phyloP scores from a whole-genome alignment of 345 rosid genomes.

The Noccaea caerulescens region DNA sequence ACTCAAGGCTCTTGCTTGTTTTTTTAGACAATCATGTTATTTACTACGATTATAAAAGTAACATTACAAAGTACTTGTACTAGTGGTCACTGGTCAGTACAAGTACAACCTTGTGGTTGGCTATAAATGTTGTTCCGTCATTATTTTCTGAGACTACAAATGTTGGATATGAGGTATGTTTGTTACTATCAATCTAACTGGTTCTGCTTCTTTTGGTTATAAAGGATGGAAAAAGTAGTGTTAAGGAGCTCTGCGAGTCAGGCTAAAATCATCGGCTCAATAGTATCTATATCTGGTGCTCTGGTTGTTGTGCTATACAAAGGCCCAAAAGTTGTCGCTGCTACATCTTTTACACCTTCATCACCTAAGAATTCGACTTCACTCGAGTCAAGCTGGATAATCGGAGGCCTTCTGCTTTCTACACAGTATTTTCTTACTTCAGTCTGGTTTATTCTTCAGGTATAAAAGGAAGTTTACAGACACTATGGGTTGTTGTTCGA shows the following conservation, averaged over 20 bases:
- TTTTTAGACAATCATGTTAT: background rate
- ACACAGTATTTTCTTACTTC: constrained; percentile 7
- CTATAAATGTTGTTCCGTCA: background rate
- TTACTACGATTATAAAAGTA: background rate
- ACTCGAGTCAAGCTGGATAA: constrained; percentile 20
- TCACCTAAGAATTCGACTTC: background rate
- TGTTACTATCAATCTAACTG: background rate
- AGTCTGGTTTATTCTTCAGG: constrained; percentile 37
- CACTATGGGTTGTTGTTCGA: background rate
- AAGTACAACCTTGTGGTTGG: too few species aligned
- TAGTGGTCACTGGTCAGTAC: too few species aligned
- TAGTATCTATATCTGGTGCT: constrained; percentile 32
- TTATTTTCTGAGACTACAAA: background rate
- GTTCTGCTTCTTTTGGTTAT: background rate
- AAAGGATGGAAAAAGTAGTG: constrained; percentile 16
- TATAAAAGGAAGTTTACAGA: background rate
- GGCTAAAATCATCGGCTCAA: constrained; percentile 25
- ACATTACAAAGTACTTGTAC: background rate
- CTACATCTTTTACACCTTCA: background rate
- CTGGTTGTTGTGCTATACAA: constrained; percentile 33
- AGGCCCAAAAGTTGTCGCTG: constrained; percentile 25
- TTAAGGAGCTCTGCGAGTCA: constrained; percentile 28
- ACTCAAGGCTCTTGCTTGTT: background rate
- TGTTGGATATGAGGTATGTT: background rate
- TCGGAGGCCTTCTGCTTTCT: constrained; percentile 29